These are phyloP conservation scores for Dactylorhiza incarnata DNA, from an alignment of 106 monocot species.

Conservation along the genomic window DNA sequence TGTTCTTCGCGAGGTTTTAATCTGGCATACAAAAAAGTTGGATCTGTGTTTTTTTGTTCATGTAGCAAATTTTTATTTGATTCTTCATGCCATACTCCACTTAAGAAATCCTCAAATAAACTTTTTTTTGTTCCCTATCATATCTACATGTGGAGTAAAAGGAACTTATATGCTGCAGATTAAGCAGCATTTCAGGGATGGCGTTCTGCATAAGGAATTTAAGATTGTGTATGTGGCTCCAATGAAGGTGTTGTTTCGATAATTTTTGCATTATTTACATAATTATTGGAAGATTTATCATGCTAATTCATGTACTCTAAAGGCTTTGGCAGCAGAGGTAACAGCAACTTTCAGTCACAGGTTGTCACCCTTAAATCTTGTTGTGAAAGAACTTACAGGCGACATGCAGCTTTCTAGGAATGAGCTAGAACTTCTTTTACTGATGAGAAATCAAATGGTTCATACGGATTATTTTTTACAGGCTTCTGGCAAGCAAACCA, in stretches of 20 bases:
- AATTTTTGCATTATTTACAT: neutral
- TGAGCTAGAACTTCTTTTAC: constrained; percentile 89
- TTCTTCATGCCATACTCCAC: neutral
- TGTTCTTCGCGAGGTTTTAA: constrained; percentile 89
- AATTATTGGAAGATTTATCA: neutral
- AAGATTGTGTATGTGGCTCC: constrained; percentile 98
- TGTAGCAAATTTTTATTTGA: neutral
- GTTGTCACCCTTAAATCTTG: constrained; percentile 68
- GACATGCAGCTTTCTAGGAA: constrained; percentile 91
- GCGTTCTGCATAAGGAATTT: constrained; percentile 85
- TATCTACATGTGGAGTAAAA: neutral
- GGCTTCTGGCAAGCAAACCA: too few species aligned
- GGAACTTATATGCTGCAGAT: constrained; percentile 42
- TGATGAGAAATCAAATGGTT: too few species aligned
- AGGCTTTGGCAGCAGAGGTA: constrained; percentile 94
- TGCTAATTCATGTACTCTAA: constrained; percentile 8
- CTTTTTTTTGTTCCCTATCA: neutral
- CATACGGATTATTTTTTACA: too few species aligned
- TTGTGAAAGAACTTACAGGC: constrained; percentile 89
- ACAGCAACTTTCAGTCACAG: constrained; percentile 77
- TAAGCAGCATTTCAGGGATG: constrained; percentile 79
- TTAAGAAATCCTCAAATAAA: neutral
- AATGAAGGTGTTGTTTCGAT: constrained; percentile 65
- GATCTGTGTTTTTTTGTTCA: too few species aligned
- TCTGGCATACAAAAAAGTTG: too few species aligned